A percentile compares a stretch with the other conserved stretches of the same genome.
These are phyloP conservation scores for Solanum chaucha DNA, from an alignment of 257 asterid species.

Conservation along the genomic window DNA sequence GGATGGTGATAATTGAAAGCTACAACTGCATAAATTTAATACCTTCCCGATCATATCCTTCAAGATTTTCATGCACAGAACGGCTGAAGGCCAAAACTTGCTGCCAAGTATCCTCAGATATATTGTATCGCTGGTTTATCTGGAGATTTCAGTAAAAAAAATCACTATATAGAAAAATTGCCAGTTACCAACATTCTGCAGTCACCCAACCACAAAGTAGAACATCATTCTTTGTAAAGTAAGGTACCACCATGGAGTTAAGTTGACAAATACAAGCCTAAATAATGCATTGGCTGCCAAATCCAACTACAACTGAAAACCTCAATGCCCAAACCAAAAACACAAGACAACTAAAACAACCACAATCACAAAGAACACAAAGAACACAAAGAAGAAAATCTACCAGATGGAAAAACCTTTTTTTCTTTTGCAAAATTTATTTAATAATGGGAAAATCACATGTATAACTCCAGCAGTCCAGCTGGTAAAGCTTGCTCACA, in stretches of 20 bases:
- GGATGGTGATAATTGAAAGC: background rate
- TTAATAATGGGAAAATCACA: background rate
- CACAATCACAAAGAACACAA: background rate
- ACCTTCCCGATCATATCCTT: conserved; percentile 98
- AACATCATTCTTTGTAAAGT: background rate
- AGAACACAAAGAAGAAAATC: background rate
- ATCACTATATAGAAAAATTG: background rate
- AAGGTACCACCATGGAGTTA: background rate
- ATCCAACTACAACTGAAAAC: background rate
- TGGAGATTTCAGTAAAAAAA: conserved; percentile 8
- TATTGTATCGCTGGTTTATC: conserved; percentile 84
- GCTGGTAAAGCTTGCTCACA: background rate
- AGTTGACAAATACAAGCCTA: background rate
- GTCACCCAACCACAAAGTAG: background rate
- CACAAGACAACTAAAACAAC: background rate
- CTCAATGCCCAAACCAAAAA: background rate
- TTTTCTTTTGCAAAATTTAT: background rate
- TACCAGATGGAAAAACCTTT: background rate
- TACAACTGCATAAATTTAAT: conserved; percentile 7
- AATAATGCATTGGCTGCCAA: background rate
- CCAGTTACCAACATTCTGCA: background rate
- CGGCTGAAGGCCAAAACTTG: conserved; percentile 90
- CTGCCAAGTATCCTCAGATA: conserved; percentile 94
- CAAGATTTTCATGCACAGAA: conserved; percentile 87
- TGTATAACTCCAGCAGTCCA: background rate